phyloP scores from a whole-genome alignment of 331 rosid genomes.

The Acacia pycnantha region DNA sequence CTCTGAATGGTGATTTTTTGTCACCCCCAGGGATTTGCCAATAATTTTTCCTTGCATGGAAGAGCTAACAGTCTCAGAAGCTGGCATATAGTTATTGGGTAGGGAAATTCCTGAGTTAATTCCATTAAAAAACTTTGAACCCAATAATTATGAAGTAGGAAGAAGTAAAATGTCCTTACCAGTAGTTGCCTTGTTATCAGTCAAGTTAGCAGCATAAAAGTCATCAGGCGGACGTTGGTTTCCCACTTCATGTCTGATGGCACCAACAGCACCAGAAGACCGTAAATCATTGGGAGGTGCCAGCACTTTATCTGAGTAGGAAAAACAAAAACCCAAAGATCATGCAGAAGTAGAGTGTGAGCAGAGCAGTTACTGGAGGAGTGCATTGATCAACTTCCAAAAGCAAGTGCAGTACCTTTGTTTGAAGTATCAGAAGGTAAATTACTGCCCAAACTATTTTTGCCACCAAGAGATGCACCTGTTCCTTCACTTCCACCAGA shows the following conservation, averaged over 20 bases:
- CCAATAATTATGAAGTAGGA: conserved; percentile 21
- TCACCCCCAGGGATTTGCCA: conserved; percentile 60
- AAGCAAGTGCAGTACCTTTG: conserved; percentile 35
- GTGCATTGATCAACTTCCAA: conserved; percentile 42
- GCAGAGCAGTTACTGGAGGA: conserved; percentile 39
- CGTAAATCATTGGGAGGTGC: conserved; percentile 60
- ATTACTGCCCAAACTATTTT: conserved; percentile 41
- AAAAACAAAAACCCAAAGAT: conserved; percentile 49
- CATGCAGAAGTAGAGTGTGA: conserved; percentile 37
- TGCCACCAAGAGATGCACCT: conserved; percentile 44
- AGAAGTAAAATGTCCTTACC: conserved; percentile 44
- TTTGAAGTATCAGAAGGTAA: conserved; percentile 43
- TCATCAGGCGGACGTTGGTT: conserved; percentile 52
- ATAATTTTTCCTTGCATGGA: conserved; percentile 54
- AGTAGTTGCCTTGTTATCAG: conserved; percentile 44
- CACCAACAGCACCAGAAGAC: conserved; percentile 63
- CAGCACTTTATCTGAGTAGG: conserved; percentile 63
- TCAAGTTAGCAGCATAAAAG: conserved; percentile 36
- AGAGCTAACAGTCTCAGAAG: conserved; percentile 54
- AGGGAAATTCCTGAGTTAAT: conserved; percentile 9
- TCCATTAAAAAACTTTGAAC: conserved; percentile 25
- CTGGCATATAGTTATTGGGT: conserved; percentile 42
- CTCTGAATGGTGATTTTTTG: conserved; percentile 54
- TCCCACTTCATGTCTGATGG: conserved; percentile 64
- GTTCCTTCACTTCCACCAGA: conserved; percentile 43